Conservation (phyloP, 805 yeast species). For the Monosporozyma unispora region DNA sequence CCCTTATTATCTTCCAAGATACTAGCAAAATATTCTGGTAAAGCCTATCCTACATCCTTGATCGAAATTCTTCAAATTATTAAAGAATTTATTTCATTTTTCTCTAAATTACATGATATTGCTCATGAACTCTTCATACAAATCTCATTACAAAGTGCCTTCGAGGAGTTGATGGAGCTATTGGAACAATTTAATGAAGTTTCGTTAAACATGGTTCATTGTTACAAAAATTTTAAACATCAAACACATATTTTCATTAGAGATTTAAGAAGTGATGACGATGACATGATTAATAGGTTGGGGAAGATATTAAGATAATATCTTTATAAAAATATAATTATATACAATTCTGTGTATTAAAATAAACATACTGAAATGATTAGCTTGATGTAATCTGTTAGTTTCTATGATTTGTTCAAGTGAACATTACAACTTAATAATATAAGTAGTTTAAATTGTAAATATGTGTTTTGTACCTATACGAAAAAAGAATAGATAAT, state of each 20-base stretch:
- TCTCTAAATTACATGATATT: slow-evolving; percentile 32
- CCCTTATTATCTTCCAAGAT: slow-evolving; percentile 15
- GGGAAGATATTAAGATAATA: slow-evolving; percentile 31
- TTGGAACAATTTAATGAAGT: slow-evolving; percentile 31
- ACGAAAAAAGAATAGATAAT: too few relatives aligned
- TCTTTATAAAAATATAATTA: neutral
- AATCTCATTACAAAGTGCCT: slow-evolving; percentile 19
- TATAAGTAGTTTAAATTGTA: too few relatives aligned
- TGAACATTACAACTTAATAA: too few relatives aligned
- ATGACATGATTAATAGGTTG: slow-evolving; percentile 39
- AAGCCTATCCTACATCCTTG: slow-evolving; percentile 36
- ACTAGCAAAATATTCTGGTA: slow-evolving; percentile 32
- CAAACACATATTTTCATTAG: slow-evolving; percentile 36
- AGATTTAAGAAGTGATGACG: slow-evolving; percentile 47
- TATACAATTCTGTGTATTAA: neutral
- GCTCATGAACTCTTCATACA: slow-evolving; percentile 30
- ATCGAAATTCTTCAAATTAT: slow-evolving; percentile 31
- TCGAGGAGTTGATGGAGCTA: slow-evolving; percentile 18
- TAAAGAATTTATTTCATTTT: slow-evolving; percentile 33
- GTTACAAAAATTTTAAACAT: slow-evolving; percentile 38
- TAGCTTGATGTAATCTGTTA: too few relatives aligned
- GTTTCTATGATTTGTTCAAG: neutral
- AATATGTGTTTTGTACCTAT: too few relatives aligned
- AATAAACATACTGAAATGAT: neutral
- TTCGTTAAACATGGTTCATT: slow-evolving; percentile 34